Conservation (phyloP, 116 monocot species). For the Dioscorea cayenensis region DNA sequence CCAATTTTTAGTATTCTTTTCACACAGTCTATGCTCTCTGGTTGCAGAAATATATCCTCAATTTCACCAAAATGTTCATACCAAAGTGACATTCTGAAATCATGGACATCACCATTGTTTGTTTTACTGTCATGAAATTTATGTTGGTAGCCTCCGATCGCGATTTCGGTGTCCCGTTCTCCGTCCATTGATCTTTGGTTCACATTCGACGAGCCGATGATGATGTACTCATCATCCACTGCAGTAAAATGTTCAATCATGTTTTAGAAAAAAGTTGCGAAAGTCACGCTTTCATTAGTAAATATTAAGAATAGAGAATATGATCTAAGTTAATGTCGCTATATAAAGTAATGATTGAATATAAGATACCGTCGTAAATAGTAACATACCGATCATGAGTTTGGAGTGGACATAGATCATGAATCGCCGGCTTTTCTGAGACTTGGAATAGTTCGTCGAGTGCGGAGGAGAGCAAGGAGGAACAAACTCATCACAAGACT, state of each 20-base stretch:
- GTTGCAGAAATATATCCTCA: slow-evolving; percentile 15
- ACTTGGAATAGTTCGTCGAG: slow-evolving; percentile 26
- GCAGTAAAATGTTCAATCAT: not conserved
- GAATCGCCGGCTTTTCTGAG: slow-evolving; percentile 47
- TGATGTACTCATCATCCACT: slow-evolving; percentile 55
- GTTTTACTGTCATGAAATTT: not conserved
- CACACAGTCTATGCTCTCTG: slow-evolving; percentile 29
- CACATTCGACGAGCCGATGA: slow-evolving; percentile 44
- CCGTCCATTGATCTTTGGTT: slow-evolving; percentile 54
- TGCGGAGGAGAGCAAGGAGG: slow-evolving; percentile 20
- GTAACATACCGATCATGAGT: slow-evolving; percentile 50
- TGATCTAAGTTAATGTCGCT: too few species aligned
- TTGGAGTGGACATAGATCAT: slow-evolving; percentile 72
- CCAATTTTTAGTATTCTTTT: slow-evolving; percentile 13
- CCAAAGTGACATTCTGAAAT: slow-evolving; percentile 44
- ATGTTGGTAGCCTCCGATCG: slow-evolving; percentile 39
- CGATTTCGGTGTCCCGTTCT: slow-evolving; percentile 42
- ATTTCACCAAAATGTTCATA: slow-evolving; percentile 28
- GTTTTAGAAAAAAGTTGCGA: too few species aligned
- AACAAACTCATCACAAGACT: slow-evolving; percentile 13
- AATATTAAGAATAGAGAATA: too few species aligned
- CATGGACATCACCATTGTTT: slow-evolving; percentile 20
- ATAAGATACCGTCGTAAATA: not conserved
- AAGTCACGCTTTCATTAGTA: too few species aligned
- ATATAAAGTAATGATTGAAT: too few species aligned